Evolutionary conservation across 1,139 yeast species (phyloP).

Genomic region (Kurtzmaniella natalensis): DNA sequence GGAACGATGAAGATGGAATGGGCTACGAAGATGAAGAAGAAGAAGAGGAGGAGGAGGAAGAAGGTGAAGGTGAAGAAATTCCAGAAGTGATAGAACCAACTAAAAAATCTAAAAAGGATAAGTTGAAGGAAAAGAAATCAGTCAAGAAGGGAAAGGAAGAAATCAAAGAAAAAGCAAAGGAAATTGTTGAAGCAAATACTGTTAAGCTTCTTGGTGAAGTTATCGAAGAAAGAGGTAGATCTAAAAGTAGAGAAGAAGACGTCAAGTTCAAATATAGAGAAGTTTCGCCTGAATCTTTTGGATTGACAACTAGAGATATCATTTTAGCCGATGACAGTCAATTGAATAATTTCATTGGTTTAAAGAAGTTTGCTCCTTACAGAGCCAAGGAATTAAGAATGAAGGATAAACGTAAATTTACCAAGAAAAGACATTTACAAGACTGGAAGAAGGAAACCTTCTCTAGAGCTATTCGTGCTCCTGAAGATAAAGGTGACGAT

Average conservation of each 20-base stretch:
- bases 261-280: slow-evolving; percentile 80
- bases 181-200: slow-evolving; percentile 52
- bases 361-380: slow-evolving; percentile 92
- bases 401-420: slow-evolving; percentile 79
- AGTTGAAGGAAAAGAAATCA: slow-evolving; percentile 50
- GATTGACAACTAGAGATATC: slow-evolving; percentile 82
- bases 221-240: slow-evolving; percentile 59
- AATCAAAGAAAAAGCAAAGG: slow-evolving; percentile 64
- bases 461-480: slow-evolving; percentile 49
- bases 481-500: slow-evolving; percentile 26
- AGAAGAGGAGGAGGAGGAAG: slow-evolving; percentile 34
- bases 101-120: slow-evolving; percentile 45
- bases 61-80: slow-evolving; percentile 12
- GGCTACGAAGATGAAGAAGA: slow-evolving; percentile 19
- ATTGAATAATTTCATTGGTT: slow-evolving; percentile 76
- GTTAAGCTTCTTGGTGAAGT: slow-evolving; percentile 53
- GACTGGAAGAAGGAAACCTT: slow-evolving; percentile 91
- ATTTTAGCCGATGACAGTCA: slow-evolving; percentile 84
- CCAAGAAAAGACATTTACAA: slow-evolving; percentile 75
- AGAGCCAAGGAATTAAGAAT: slow-evolving; percentile 68
- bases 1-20: slow-evolving; percentile 27
- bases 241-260: slow-evolving; percentile 31
- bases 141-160: slow-evolving; percentile 61
- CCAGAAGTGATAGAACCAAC: slow-evolving; percentile 25
- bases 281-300: slow-evolving; percentile 92